Base-by-base conservation (phyloP, 768 basidiomycete species). In the Lentinus brumalis region DNA sequence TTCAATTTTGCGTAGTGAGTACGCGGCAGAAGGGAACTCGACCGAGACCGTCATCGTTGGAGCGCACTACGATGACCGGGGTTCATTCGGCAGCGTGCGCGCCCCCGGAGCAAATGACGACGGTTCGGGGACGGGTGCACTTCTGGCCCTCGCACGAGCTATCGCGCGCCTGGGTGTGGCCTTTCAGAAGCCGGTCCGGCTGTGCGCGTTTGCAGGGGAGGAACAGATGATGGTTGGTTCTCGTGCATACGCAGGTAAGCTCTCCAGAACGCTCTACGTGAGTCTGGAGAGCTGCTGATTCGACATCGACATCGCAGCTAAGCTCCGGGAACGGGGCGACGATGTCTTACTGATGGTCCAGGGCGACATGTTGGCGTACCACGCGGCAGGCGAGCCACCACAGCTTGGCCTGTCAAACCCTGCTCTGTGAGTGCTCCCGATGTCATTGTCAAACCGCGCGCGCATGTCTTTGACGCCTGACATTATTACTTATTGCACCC, bases 341-440 rank as follows among this genome's bases (percentile, higher is more conserved):
- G 87, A 92, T 63, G 74, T 96, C 51, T 84, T 88, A 1, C 69
- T 96, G 26, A 92, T 95, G 83, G 80, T 96, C 47, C 95, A 96
- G 72, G 91, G 91, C 0, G 95, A 97, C 68, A 96, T 96, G 95
- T 81, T 92, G 44, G 95, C 85, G 0, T 96, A 94, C 70, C 91
- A 86, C 62, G 85, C 78, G n/a, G 83, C 85, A 0, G 83, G 81
- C 21, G 95, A 96, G 75, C 91, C 91, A 9, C 73, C 82, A 2
- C 94, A 97, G 69, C 81, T 97, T 6, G 94, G 90, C 16, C 81
- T 95, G 30, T 92, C 94, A 5, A 81, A 82, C 30, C 64, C 68
- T 88, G 93, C 56, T 56, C 83, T 77, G 38, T 60, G 12, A 11
- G 57, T 26, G 11, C 15, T 38, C 15, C 44, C 30, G 35, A 18